Evolutionary conservation across 169 alveolate species (phyloP).

Genomic region (Amoebophrya sp.): DNA sequence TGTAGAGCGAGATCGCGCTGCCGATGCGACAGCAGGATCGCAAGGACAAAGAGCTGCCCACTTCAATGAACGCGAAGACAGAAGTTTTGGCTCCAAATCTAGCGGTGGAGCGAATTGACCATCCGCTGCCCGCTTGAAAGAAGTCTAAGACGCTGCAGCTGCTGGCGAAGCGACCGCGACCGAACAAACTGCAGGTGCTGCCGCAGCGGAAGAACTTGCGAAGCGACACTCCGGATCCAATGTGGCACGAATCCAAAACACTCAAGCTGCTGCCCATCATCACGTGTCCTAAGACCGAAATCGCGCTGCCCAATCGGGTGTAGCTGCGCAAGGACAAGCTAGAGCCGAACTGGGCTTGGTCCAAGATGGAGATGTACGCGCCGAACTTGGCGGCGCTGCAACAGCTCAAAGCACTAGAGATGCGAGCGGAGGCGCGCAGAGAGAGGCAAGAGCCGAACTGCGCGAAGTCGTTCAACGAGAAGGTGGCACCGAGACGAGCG

Average conservation of each 20-base stretch:
- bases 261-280: background rate
- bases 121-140: background rate
- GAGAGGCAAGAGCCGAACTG: background rate
- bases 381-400: background rate
- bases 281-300: background rate
- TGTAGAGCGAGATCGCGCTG: background rate
- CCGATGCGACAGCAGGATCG: background rate
- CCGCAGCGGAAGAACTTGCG: conserved; percentile 12
- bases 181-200: background rate
- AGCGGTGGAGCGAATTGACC: background rate
- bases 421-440: background rate
- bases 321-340: background rate
- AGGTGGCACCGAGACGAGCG: background rate
- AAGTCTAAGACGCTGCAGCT: background rate
- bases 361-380: background rate
- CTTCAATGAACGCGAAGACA: background rate
- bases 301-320: background rate
- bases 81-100: background rate
- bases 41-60: background rate
- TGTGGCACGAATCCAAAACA: background rate
- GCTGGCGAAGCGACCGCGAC: background rate
- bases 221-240: background rate
- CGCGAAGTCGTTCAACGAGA: background rate
- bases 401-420: background rate
- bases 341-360: background rate